Evolutionary conservation across 257 asterid species (phyloP), one percentile per base, ranked within the genome.

Genomic region (Nicotiana sylvestris): DNA sequence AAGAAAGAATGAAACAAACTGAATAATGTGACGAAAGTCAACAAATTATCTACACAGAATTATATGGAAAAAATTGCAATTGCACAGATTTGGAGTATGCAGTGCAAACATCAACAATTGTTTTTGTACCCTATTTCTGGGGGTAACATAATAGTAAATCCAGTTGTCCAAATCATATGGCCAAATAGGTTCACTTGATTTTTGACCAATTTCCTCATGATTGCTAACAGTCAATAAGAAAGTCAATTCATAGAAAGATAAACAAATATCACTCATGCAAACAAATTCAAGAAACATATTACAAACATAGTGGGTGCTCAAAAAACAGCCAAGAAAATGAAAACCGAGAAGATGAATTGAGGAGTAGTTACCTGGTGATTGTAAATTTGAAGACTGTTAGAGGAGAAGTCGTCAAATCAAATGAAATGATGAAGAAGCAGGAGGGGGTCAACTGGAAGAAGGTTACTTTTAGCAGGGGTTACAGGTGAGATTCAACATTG

Each of bases 381-480:
- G 61, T 74, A 21, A 70, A 43, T 21, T 43, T 70, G 35, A 70
- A 43, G 30, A 70, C 30, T 46, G 21, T 2, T 72, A 2, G 6
- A 72, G 7, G 51, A 46, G 60, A 25, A 21, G 13, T 46, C 60
- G 39, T 72, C 21, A 43, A 39, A 43, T 43, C 12, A 39, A 39
- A 43, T 43, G 12, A 43, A 72, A 49, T 25, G 60, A 27, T 25
- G 12, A 72, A 72, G 79, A 25, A 72, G 12, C 60, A 58, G 65
- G 65, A 18, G 25, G n/a, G 46, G 67, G 83, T 86, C 88, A 77
- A 83, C 86, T 29, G 77, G 12, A 21, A 27, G 57, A 74, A 46
- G 65, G 17, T 68, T 49, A 76, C 81, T 66, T 82, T 81, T 21
- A 49, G 46, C 58, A 60, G 81, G 78, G 35, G 68, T 78, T 68